Evolutionary conservation across 1,139 yeast species (phyloP).

Genomic region (Casaregolazyma lundiana): DNA sequence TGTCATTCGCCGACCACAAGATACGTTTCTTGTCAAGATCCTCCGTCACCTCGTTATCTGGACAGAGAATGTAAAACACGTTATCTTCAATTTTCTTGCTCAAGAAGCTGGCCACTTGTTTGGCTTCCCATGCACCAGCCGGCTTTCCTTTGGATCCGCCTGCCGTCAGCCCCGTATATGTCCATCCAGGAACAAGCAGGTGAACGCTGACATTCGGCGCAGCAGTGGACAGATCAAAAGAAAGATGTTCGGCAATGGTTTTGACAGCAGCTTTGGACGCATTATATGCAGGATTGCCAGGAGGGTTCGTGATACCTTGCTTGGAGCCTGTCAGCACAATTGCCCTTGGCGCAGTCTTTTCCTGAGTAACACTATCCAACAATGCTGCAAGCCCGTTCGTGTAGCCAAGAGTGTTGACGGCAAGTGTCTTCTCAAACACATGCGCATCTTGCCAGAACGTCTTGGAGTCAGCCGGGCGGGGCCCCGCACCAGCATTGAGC

Average conservation of each 20-base stretch:
- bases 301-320: constrained; percentile 32
- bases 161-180: constrained; percentile 25
- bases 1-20: constrained; percentile 25
- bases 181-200: constrained; percentile 30
- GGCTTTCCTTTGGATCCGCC: constrained; percentile 23
- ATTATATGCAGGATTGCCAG: constrained; percentile 31
- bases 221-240: constrained; percentile 22
- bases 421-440: too few species aligned
- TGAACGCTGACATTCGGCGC: constrained; percentile 24
- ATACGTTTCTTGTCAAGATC: constrained; percentile 26
- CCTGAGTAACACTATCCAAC: too few species aligned
- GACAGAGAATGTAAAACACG: constrained; percentile 27
- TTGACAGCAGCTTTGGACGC: constrained; percentile 31
- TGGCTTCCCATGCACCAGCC: constrained; percentile 29
- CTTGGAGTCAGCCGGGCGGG: too few species aligned
- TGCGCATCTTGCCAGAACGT: too few species aligned
- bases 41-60: constrained; percentile 27
- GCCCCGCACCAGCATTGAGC: too few species aligned
- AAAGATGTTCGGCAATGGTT: constrained; percentile 27
- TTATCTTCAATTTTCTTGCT: constrained; percentile 19
- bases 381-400: too few species aligned
- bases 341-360: too few species aligned
- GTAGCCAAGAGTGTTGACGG: too few species aligned
- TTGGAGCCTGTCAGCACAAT: constrained; percentile 32
- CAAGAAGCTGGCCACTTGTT: constrained; percentile 25